Base-by-base conservation (phyloP, 164 flowering plant genomes). In the Aristolochia contorta region DNA sequence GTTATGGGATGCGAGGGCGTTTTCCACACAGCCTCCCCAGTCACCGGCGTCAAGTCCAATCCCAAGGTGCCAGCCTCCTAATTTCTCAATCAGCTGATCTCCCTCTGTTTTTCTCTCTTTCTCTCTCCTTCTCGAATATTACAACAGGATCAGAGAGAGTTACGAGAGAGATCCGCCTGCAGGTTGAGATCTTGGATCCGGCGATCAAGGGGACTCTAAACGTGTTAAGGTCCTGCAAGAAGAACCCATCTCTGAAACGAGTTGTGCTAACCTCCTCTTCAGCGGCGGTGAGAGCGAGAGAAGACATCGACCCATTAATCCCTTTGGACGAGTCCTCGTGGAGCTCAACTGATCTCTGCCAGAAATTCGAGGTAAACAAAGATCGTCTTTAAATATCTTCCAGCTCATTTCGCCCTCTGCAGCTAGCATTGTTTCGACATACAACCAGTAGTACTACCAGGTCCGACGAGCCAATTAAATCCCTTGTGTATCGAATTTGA, bases 21-120 rank as follows among this genome's bases (percentile, higher is more conserved):
- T 47, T 93, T 93, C 66, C 97, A 93, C 74, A 83, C 86, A 8
- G 97, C 98, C 57, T 87, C 96, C 20, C 98, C 97, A 15, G 94
- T 90, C 0, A 14, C 79, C 15, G 84, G 77, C 43, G 74, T 80
- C 32, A 59, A 62, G 1, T 49, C 73, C 18, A 83, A 89, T 71
- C 98, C 90, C 9, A 77, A 79, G 95, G 98, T 67, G 78, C n/a
- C n/a, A n/a, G n/a, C 22, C 20, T 50, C 33, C 47, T 47, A n/a
- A n/a, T n/a, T n/a, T 37, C 61, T 49, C 53, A 7, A 15, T 12
- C 3, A 3, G 3, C 51, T 48, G n/a, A n/a, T 27, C 3, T 27
- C 30, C 5, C 30, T 27, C 30, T 27, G 3, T 5, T 5, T 21
- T 1, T 20, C 56, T 20, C 56, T 20, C 56, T 53, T 21, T n/a